These are phyloP conservation scores for Pyrenophora seminiperda DNA, from an alignment of 2,329 filamentous ascomycete species.

Conservation along the genomic window DNA sequence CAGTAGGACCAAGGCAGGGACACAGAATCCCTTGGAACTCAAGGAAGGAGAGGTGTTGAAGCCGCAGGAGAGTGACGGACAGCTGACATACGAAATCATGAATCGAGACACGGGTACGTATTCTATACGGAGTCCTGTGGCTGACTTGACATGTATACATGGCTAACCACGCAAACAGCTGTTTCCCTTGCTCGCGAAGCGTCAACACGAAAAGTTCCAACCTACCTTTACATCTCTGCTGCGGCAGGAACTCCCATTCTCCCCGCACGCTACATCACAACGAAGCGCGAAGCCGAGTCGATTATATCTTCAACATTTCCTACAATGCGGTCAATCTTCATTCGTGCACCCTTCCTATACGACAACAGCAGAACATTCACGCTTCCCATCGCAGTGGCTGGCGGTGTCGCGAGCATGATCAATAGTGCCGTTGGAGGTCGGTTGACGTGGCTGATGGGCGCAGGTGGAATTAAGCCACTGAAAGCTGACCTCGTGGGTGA, in stretches of 20 bases:
- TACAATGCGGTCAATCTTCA: slow-evolving; percentile 76
- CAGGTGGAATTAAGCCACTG: slow-evolving; percentile 82
- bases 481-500: slow-evolving; percentile 87
- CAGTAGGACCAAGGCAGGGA: slow-evolving; percentile 64
- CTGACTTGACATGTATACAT: background rate
- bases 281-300: slow-evolving; percentile 88
- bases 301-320: slow-evolving; percentile 75
- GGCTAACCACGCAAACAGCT: slow-evolving; percentile 53
- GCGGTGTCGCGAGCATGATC: slow-evolving; percentile 73
- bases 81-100: slow-evolving; percentile 96
- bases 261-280: slow-evolving; percentile 82
- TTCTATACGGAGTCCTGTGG: background rate
- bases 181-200: slow-evolving; percentile 82
- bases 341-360: slow-evolving; percentile 87
- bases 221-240: slow-evolving; percentile 88
- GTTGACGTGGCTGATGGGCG: slow-evolving; percentile 77
- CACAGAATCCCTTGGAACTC: slow-evolving; percentile 71
- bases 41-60: slow-evolving; percentile 63
- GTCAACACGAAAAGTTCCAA: slow-evolving; percentile 64
- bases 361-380: slow-evolving; percentile 82
- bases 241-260: slow-evolving; percentile 83
- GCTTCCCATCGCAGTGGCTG: slow-evolving; percentile 79
- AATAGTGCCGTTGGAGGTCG: slow-evolving; percentile 79
- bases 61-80: slow-evolving; percentile 69
- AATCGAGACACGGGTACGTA: slow-evolving; percentile 75